A percentile compares a stretch with the other conserved stretches of the same genome.
phyloP scores from a whole-genome alignment of 129 eudicot genomes.

The Lactuca sativa region DNA sequence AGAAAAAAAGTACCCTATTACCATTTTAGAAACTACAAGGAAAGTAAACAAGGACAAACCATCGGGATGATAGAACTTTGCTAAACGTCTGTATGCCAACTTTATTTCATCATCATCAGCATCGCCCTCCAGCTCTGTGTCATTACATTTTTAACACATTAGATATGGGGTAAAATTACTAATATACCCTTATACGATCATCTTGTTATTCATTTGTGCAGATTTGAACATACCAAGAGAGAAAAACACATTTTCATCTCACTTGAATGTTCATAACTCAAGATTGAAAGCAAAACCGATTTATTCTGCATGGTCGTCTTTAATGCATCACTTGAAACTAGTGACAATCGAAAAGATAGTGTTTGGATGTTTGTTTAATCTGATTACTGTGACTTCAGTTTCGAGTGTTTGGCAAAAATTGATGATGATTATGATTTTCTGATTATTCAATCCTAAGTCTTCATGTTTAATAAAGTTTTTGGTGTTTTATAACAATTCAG shows the following conservation, averaged over 20 bases:
- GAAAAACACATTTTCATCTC: neutral
- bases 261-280: neutral
- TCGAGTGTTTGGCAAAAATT: no score
- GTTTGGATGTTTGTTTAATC: neutral
- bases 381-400: neutral
- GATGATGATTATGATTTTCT: no score
- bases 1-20: constrained; percentile 7
- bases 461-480: neutral
- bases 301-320: neutral
- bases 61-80: constrained; percentile 98
- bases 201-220: no score
- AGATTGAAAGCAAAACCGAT: neutral
- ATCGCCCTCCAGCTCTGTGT: constrained; percentile 82
- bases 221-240: no score
- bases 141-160: neutral
- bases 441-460: neutral
- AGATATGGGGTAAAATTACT: neutral
- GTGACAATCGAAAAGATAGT: neutral
- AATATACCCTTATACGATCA: neutral
- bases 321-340: neutral
- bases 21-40: constrained; percentile 22
- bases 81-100: constrained; percentile 89
- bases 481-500: neutral
- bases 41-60: constrained; percentile 59
- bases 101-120: constrained; percentile 90